Base-by-base conservation (phyloP, 129 eudicot genomes). In the Lactuca saligna region DNA sequence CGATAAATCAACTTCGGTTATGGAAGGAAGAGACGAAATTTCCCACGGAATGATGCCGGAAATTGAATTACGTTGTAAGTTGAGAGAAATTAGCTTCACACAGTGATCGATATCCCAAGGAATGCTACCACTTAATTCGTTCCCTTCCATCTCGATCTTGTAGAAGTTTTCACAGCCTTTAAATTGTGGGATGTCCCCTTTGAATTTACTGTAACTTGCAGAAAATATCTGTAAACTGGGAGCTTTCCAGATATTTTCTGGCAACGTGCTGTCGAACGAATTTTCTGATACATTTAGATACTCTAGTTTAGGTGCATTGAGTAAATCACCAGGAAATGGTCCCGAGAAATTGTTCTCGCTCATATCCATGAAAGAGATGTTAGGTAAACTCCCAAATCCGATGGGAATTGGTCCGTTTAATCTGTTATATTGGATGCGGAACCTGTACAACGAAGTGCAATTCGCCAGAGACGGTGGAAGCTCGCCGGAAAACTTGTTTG, bases 1-100 rank as follows among this genome's bases (percentile, higher is more conserved):
- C 0, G 96, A 88, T 17, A 93, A 57, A 83, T 89, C 96, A 31
- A 93, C 88, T 17, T 86, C 88, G 3, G 86, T 94, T 37, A 94
- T 90, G 1, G 96, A 80, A 2, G 96, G 99, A 46, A 94, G 83
- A 2, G 88, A 85, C 2, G 99, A 90, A 46, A 94, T 85, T 64
- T 94, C 97, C 92, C 86, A 87, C 2, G 99, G 99, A 57, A 94
- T 94, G 53, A 90, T 80, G 20, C 99, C 97, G 0, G 96, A 83
- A 15, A 94, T 71, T 2, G 78, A 82, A 75, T 94, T 94, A 5
- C 66, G 65, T 8, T 84, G 71, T 14, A 94, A 46, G 61, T 85
- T 90, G 38, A 94, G 66, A 5, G 53, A 49, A 35, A 94, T 66
- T 12, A 94, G 79, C 89, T 94, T 94, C 80, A 46, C 78, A 50